Base-by-base conservation (phyloP, 1,284 basidiomycete genomes). In the Cystobasidiaceae sp. region DNA sequence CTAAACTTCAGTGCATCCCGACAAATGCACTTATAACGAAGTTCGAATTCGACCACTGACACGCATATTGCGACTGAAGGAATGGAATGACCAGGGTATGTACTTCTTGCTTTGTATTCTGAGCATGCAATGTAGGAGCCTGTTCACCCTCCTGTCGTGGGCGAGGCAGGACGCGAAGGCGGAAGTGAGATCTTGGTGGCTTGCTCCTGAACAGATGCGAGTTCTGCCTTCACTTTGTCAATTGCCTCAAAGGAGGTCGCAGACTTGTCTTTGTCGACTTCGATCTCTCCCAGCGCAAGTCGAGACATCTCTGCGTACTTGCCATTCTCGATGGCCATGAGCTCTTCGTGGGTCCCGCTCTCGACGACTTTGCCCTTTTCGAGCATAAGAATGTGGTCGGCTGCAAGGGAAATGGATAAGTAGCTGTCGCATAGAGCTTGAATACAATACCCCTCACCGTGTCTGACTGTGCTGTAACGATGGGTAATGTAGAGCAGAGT, bases 331-430 rank as follows among this genome's bases (percentile, higher is more conserved):
- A 70, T 51, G 7, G 64, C 68, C 25, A 76, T 70, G 33, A 76
- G 68, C 59, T 75, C 70, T 52, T 69, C 63, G 55, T 76, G 75
- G 54, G 70, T 75, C 1, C 75, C 75, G 48, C 68, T 68, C 66
- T 76, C 75, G 48, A 73, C 60, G 43, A 75, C 74, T 27, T 68
- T 68, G 7, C 75, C 75, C 6, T 72, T 68, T 21, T 73, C 70
- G 57, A 76, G 72, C 28, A 76, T 74, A 1, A 76, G 68, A 45
- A 76, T 76, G 60, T 71, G 69, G 59, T 76, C 75, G 55, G 69
- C 57, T 65, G 30, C 34, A 37, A 21, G 19, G 21, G 8, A 33
- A 7, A 17, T n/a, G n/a, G n/a, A n/a, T n/a, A n/a, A n/a, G n/a
- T n/a, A 39, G 11, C 9, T 9, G 37, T 9, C 11, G n/a, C 37